Base-by-base conservation (phyloP, 805 yeast genomes). In the Torulaspora quercuum region DNA sequence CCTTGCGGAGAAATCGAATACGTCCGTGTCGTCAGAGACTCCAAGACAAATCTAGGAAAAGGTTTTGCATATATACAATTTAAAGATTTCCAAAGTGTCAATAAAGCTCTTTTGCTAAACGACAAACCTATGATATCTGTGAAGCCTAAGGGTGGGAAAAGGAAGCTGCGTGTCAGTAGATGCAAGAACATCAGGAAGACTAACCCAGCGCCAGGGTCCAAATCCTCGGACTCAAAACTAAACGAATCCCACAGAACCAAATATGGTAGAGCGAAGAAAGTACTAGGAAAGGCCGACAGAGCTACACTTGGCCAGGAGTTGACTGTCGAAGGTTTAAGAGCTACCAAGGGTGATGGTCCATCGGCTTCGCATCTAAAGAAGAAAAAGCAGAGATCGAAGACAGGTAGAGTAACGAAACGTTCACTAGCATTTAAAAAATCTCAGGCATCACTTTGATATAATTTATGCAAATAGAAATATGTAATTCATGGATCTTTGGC, bases 51-150 rank as follows among this genome's bases (percentile, higher is more conserved):
- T 53, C 70, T 90, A 41, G 99, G 98, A 46, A 92, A 92, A 65
- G 99, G 99, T 5, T 89, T 92, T 66, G 98, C 95, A 5, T 85
- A 89, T 58, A 88, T 92, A 22, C 97, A 90, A 62, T 92, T 89
- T 67, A 74, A 70, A 43, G 90, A 84, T 52, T 62, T 76, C 36
- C 63, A 80, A 37, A 69, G 80, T 26, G 95, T 92, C 7, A 78
- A 80, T 45, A 83, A 85, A 56, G 97, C 96, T 1, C 63, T 92
- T 36, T 63, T 87, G 41, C 65, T 86, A 43, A 76, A 89, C 59
- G 90, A 77, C 29, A 80, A 84, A 64, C 75, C 78, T 41, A 59
- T 76, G 47, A 30, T 28, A 20, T 43, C 46, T 12, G 64, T 67
- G 21, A 47, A 46, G 15, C 35, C 45, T 11, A 47, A 43, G 4